Evolutionary conservation across 2,329 filamentous ascomycete species (phyloP), one percentile per base, ranked within the genome.

Genomic region (Nemania sp.): DNA sequence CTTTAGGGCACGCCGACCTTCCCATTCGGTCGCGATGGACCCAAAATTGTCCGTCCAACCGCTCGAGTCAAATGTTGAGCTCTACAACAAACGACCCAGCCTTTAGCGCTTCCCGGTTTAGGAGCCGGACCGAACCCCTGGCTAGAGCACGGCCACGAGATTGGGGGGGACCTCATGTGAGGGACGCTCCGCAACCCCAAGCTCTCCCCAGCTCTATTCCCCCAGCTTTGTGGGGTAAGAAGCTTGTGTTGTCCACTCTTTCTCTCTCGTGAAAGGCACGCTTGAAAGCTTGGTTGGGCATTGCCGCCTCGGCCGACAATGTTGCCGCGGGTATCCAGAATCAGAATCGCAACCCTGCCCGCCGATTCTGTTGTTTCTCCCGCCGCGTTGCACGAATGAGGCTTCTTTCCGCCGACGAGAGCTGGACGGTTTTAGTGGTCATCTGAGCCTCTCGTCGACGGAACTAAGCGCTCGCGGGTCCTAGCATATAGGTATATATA

Each of bases 11-110:
- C 35, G 22, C 53, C n/a, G 65, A 64, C 65, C 61, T 67, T 56
- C 65, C 61, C 29, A 43, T 67, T 59, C 52, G 55, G 61, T 60
- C 41, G 0, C 20, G 24, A 55, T 35, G 51, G 20, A 41, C 65
- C 55, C 29, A 43, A 35, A 64, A 54, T 60, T 60, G 22, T 67
- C 65, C 65, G 52, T 67, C 60, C 65, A 64, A 60, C 55, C 65
- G 64, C 41, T 64, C 20, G 4, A n/a, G 20, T 45, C 24, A 58
- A n/a, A 64, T 18, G 24, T 15, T 24, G 13, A 38, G 43, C 32
- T 11, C 18, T 27, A 27, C 26, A 20, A 15, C 24, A 6, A 7
- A 11, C 7, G 38, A 41, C 5, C 35, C 15, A 15, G 45, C 45
- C 22, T 22, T 18, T 49, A 24, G 45, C 45, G 45, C 45, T 49